Evolutionary conservation across 352 stramenopile genomes (phyloP).

Genomic region (Phytophthora litchii): DNA sequence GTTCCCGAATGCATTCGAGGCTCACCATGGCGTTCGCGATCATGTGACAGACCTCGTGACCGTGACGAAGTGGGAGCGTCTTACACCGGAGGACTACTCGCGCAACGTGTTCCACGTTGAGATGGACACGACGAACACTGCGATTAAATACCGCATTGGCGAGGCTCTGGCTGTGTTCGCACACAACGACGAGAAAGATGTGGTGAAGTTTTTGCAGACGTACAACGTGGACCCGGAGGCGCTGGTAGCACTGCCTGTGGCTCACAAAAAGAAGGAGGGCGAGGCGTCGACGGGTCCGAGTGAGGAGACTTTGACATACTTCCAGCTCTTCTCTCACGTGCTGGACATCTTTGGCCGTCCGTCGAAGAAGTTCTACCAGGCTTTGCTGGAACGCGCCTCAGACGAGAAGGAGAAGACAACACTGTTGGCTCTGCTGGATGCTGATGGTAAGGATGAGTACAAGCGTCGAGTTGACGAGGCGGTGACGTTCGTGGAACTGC

Average conservation of each 20-base stretch:
- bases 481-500: constrained; percentile 74
- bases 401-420: constrained; percentile 76
- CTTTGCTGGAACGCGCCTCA: constrained; percentile 62
- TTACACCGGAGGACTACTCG: constrained; percentile 82
- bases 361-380: constrained; percentile 87
- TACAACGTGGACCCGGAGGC: constrained; percentile 74
- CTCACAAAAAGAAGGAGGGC: constrained; percentile 62
- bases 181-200: constrained; percentile 80
- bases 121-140: constrained; percentile 83
- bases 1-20: constrained; percentile 64
- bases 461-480: constrained; percentile 80
- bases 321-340: constrained; percentile 83
- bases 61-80: constrained; percentile 80
- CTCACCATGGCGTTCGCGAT: constrained; percentile 58
- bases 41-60: constrained; percentile 75
- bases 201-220: constrained; percentile 69
- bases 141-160: constrained; percentile 86
- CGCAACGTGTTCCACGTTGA: constrained; percentile 89
- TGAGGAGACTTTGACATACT: constrained; percentile 77
- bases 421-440: constrained; percentile 53
- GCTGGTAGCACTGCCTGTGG: constrained; percentile 69
- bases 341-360: constrained; percentile 85
- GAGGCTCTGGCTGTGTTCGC: constrained; percentile 85
- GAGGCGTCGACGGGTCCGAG: constrained; percentile 31
- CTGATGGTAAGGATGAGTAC: constrained; percentile 85